Base-by-base conservation (phyloP, 2,329 filamentous ascomycete species). In the Volutella citrinella region DNA sequence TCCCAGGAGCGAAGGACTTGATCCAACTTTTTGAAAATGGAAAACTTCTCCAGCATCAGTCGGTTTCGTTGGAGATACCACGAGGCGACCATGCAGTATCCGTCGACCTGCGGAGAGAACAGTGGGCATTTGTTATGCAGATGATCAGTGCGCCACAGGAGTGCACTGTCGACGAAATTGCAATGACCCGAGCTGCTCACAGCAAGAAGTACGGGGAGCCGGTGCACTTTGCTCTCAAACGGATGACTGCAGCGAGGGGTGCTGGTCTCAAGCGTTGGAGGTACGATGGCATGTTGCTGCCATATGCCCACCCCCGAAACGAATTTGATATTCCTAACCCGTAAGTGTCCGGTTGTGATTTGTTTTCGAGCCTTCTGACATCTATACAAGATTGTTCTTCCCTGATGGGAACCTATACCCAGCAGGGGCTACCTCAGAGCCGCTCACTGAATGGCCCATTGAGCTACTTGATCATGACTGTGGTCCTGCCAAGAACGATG, bases 371-470 rank as follows among this genome's bases (percentile, higher is more conserved):
- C n/a, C n/a, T n/a, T n/a, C n/a, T n/a, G n/a, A n/a, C n/a, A n/a
- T n/a, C n/a, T n/a, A n/a, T n/a, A n/a, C n/a, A n/a, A 55, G 50
- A 6, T 17, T 52, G 9, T 51, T 51, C 16, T 43, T 41, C 19
- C 32, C 20, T 2, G 19, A 23, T 9, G 10, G 19, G 3, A 7
- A 6, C 7, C 1, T 5, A 3, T 33, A 18, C 19, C 43, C 47
- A 1, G 1, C 7, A 1, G 47, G 45, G 10, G 32, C 43, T 4
- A 38, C 41, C 3, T 25, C 27, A 5, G 55, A 57, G 27, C 54
- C 55, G 6, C 37, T 57, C 10, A 29, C 39, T 1, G 55, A 57
- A 25, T 57, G 55, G 54, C 46, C 54, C 3, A 53, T 55, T 38
- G 45, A 48, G 21, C 17, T 55, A 3, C 35, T 54, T 9, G 49